Evolutionary conservation across 2,329 filamentous ascomycete species (phyloP), one percentile per base, ranked within the genome.

Genomic region (Erysiphe neolycopersici): DNA sequence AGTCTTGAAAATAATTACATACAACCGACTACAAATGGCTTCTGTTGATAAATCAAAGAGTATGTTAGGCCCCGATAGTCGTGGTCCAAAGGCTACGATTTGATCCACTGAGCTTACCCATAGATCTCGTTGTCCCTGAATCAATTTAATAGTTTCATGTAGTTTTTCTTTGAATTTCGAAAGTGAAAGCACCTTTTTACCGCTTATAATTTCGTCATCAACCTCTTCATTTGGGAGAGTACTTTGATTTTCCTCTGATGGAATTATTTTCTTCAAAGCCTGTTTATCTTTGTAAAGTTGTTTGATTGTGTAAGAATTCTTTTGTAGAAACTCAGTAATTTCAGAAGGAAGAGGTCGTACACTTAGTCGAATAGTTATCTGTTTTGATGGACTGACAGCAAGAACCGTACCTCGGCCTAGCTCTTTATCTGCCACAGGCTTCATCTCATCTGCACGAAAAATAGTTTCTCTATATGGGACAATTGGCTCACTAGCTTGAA

Each of bases 381-480:
- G 83, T 59, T 91, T 93, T 29, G 83, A 93, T 46, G 76, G 76
- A 0, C 84, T 92, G 10, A 74, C 66, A 4, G 71, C 71, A 19
- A 84, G 64, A 0, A 91, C 76, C 0, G 72, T 78, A 40, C 89
- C 89, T 54, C 89, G 71, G 1, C 85, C 85, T 16, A 94, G 66
- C 12, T 91, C 81, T 49, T 85, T 78, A 59, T 91, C 82, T 46
- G 69, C 81, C 0, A 83, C 79, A 1, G 84, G 75, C 19, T 84
- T 76, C 89, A 98, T 98, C 59, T 98, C 89, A 33, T 84, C 73
- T 0, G 77, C 80, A 22, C 73, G 70, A 36, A 94, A 76, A 46
- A 92, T 93, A 0, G 83, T 89, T 61, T 98, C 89, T 45, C 85
- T 71, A 59, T 93, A 98, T 0, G 89, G 89, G 13, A 98, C 89